Base-by-base conservation (phyloP, 179 eudicot species). In the Amaranthus tricolor region DNA sequence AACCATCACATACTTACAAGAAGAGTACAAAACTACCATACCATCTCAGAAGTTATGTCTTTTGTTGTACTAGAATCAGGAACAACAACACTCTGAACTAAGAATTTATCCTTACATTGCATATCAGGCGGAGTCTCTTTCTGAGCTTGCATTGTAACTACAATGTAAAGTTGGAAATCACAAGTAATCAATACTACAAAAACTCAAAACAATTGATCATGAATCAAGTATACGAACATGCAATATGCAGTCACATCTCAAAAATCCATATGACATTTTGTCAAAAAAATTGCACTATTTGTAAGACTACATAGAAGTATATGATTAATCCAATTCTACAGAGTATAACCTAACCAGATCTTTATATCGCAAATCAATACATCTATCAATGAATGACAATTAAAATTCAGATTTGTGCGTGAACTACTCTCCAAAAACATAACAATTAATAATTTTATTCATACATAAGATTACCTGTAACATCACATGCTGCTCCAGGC, bases 51-150 rank as follows among this genome's bases (percentile, higher is more conserved):
- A 43, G 86, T 76, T 43, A 91, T 56, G 73, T 93, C 98, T 81
- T 89, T 93, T 44, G 77, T 43, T 51, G 89, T 84, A 57, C 77
- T 71, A 17, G 87, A 93, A 62, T 76, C 79, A 20, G 93, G 88
- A 57, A 86, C 92, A 59, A 85, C 57, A 75, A 84, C 93, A 79
- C 95, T 87, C 83, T 93, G 98, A 78, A 93, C 83, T 49, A 91
- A 87, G 81, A 93, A 91, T 75, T 93, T 93, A 86, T 93, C 98
- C 86, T 84, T 91, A 86, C 98, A 87, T 79, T 93, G 98, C 93
- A 93, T 81, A 84, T 88, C 95, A 45, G 84, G 75, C 40, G 98
- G 96, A 64, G 89, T 77, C 76, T 93, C 98, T 76, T 89, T 91
- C 71, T 85, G 95, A 8, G 95, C 97, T 88, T 93, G 98, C 98